Base-by-base conservation (phyloP, 2,329 filamentous ascomycete genomes). In the Claviceps lovelessii region DNA sequence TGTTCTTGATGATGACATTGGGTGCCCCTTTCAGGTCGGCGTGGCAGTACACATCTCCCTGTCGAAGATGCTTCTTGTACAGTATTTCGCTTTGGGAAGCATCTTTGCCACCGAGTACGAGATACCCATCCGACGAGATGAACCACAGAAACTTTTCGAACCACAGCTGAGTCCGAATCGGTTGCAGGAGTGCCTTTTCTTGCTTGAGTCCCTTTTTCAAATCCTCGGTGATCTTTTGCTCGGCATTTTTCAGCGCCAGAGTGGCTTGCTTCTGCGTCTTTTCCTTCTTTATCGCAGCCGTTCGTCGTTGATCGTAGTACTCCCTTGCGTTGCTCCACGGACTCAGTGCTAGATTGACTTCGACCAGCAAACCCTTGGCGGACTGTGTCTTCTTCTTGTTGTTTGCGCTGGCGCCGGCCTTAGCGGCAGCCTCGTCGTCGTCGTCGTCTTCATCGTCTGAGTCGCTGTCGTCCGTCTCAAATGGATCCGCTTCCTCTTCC, bases 101-200 rank as follows among this genome's bases (percentile, higher is more conserved):
- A 71, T 98, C 93, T 58, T 88, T 89, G 17, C 90, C 91, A 48
- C 84, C 91, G 17, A 98, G 77, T 0, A 97, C 87, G 6, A 98
- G 77, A 66, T 97, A 96, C 5, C 91, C 90, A 64, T 98, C 93
- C 0, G 90, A 94, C 0, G 90, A 96, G 61, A 97, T 80, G 71
- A 98, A 98, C 78, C 89, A 97, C 33, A 84, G 75, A 63, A 95
- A 98, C 69, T 98, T 98, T 64, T 98, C 93, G 61, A 96, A 98
- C 93, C 93, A 98, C 63, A 90, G 80, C 60, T 84, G 85, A 63
- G 84, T 86, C 55, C 93, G 81, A 9, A 95, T 85, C 0, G 86
- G 89, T 49, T 90, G 83, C 10, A 97, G 72, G 2, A 94, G 74
- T 23, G 89, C 85, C 67, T 95, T 96, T 70, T 97, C 93, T 65